Conservation (phyloP, 768 basidiomycete genomes). For the Leccinum uliginosum region DNA sequence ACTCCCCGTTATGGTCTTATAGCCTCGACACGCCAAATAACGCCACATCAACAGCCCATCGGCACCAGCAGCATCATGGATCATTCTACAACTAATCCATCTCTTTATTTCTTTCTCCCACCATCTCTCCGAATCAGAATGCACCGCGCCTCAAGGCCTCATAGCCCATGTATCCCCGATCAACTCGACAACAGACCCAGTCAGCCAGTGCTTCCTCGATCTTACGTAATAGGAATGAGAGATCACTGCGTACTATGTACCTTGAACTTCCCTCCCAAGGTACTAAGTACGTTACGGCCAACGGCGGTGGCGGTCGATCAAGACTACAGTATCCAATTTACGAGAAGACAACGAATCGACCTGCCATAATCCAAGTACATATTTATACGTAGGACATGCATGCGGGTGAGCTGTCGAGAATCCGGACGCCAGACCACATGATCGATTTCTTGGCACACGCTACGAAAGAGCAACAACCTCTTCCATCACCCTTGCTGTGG, state of each 20-base stretch:
- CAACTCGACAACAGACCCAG: not conserved
- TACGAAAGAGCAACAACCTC: not conserved
- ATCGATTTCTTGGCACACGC: not conserved
- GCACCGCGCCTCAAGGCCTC: not conserved
- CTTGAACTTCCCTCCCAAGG: too few relatives aligned
- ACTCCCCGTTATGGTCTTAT: slow-evolving; percentile 15
- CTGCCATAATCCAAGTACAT: not conserved
- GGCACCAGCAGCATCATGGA: not conserved
- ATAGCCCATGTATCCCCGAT: not conserved
- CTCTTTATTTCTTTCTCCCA: not conserved
- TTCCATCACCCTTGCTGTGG: not conserved
- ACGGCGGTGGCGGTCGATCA: too few relatives aligned
- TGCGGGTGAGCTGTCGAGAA: not conserved
- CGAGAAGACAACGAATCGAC: not conserved
- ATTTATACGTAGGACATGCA: not conserved
- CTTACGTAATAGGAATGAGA: not conserved
- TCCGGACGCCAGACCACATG: not conserved
- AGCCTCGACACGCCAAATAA: slow-evolving; percentile 21
- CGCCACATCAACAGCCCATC: slow-evolving; percentile 15
- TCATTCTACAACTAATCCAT: not conserved
- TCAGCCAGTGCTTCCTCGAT: not conserved
- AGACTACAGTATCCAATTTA: not conserved
- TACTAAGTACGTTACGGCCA: too few relatives aligned
- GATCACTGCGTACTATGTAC: not conserved
- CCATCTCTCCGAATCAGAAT: not conserved